Conservation (phyloP, 306 rosid genomes). For the Begonia peltatifolia region DNA sequence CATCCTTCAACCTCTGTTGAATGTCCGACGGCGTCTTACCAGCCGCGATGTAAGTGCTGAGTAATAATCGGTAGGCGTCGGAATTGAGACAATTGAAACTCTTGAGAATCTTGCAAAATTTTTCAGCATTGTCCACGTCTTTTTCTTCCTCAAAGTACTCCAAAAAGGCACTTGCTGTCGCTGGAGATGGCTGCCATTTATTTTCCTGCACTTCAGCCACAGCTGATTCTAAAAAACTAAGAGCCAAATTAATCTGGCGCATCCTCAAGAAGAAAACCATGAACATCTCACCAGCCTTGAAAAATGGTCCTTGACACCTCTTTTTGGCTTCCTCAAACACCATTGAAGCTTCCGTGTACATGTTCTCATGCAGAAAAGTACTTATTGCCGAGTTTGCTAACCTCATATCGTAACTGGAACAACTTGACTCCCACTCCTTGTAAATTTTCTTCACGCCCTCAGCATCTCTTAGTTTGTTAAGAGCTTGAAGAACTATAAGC, state of each 20-base stretch:
- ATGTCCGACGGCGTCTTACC: conserved; percentile 22
- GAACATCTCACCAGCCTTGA: conserved; percentile 41
- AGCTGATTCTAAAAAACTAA: conserved; percentile 33
- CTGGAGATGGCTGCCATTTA: conserved; percentile 32
- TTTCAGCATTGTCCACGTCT: conserved; percentile 41
- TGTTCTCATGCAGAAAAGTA: conserved; percentile 41
- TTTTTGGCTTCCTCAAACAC: conserved; percentile 31
- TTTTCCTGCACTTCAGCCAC: conserved; percentile 24
- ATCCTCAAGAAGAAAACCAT: conserved; percentile 37
- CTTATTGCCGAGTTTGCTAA: conserved; percentile 23
- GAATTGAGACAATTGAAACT: conserved; percentile 22
- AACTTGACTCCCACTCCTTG: conserved; percentile 62
- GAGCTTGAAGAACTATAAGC: conserved; percentile 55
- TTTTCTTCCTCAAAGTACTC: conserved; percentile 50
- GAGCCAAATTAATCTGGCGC: conserved; percentile 31
- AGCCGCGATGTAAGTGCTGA: conserved; percentile 27
- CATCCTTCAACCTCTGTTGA: conserved; percentile 26
- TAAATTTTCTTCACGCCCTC: conserved; percentile 41
- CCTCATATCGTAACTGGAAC: conserved; percentile 37
- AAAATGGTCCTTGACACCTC: conserved; percentile 40
- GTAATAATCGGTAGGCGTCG: conserved; percentile 26
- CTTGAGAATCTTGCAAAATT: conserved; percentile 44
- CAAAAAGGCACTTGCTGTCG: conserved; percentile 30
- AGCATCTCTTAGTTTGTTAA: conserved; percentile 44
- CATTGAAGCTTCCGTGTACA: conserved; percentile 43